Evolutionary conservation across 1,284 basidiomycete species (phyloP).

Genomic region (Cryptococcus sp.): DNA sequence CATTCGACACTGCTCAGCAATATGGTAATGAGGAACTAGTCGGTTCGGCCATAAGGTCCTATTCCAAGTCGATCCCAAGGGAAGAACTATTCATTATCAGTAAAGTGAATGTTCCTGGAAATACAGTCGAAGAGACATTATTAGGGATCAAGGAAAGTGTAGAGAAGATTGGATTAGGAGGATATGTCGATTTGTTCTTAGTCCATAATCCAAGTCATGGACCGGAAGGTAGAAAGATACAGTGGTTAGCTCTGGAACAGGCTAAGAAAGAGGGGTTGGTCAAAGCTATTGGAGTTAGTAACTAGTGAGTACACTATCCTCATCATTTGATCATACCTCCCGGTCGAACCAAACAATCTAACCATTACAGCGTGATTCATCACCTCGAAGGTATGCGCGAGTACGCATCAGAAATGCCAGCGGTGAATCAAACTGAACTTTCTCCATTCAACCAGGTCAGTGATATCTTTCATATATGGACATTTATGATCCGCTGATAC

Average conservation of each 20-base stretch:
- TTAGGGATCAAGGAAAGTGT: constrained; percentile 53
- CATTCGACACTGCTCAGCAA: constrained; percentile 11
- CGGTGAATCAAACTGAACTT: constrained; percentile 10
- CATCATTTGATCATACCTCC: too few relatives aligned
- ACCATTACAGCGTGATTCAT: neutral
- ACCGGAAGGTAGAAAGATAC: constrained; percentile 22
- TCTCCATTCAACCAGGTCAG: constrained; percentile 6
- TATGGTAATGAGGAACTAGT: constrained; percentile 25
- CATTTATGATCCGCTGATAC: neutral
- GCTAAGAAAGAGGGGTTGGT: constrained; percentile 59
- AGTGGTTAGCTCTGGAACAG: constrained; percentile 23
- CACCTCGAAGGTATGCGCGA: constrained; percentile 6
- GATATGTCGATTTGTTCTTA: constrained; percentile 69
- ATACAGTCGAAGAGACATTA: constrained; percentile 56
- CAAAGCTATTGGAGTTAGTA: constrained; percentile 66
- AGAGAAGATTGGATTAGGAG: constrained; percentile 43
- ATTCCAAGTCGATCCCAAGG: constrained; percentile 26
- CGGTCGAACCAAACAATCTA: too few relatives aligned
- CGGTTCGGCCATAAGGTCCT: constrained; percentile 16
- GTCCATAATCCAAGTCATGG: constrained; percentile 54
- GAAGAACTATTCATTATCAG: constrained; percentile 43
- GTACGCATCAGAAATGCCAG: constrained; percentile 2
- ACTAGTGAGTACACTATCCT: constrained; percentile 45
- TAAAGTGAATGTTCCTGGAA: constrained; percentile 58
- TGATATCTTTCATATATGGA: neutral